Percentiles rank a stretch among this genome's conserved stretches.
Evolutionary conservation across 306 rosid genomes (phyloP).

Genomic region (Macrotyloma uniflorum): DNA sequence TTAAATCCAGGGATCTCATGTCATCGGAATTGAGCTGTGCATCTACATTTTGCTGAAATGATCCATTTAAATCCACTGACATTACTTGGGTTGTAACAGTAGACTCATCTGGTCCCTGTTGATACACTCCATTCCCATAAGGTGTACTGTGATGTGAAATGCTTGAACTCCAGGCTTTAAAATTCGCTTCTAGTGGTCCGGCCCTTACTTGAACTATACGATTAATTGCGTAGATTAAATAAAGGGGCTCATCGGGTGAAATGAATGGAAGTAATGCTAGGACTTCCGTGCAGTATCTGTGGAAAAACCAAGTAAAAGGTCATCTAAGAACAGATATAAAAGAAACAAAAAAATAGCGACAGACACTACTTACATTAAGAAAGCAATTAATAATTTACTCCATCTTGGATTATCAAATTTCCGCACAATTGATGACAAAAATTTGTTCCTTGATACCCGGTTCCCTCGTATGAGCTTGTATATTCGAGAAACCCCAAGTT

Average conservation of each 20-base stretch:
- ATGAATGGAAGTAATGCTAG: slow-evolving; percentile 90
- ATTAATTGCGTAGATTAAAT: slow-evolving; percentile 84
- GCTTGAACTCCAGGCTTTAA: slow-evolving; percentile 77
- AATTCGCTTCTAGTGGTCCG: slow-evolving; percentile 85
- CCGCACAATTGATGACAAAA: slow-evolving; percentile 91
- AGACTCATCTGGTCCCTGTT: slow-evolving; percentile 41
- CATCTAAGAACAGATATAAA: slow-evolving; percentile 31
- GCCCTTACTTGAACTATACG: slow-evolving; percentile 91
- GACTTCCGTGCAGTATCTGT: slow-evolving; percentile 94
- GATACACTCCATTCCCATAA: slow-evolving; percentile 64
- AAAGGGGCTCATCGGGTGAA: slow-evolving; percentile 87
- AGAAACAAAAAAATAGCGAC: slow-evolving; percentile 23
- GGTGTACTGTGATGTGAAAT: slow-evolving; percentile 52
- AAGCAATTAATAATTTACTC: slow-evolving; percentile 70
- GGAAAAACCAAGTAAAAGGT: slow-evolving; percentile 34
- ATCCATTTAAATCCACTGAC: slow-evolving; percentile 62
- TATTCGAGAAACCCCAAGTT: slow-evolving; percentile 96
- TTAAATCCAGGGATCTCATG: slow-evolving; percentile 65
- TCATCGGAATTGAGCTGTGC: slow-evolving; percentile 39
- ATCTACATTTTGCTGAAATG: slow-evolving; percentile 47
- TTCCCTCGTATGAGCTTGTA: slow-evolving; percentile 97
- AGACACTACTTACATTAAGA: slow-evolving; percentile 73
- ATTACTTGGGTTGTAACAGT: slow-evolving; percentile 40
- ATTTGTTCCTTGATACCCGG: slow-evolving; percentile 89
- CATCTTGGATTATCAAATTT: slow-evolving; percentile 81